Conservation (phyloP, 495 filamentous ascomycete species). For the Tuber umbilicatum region DNA sequence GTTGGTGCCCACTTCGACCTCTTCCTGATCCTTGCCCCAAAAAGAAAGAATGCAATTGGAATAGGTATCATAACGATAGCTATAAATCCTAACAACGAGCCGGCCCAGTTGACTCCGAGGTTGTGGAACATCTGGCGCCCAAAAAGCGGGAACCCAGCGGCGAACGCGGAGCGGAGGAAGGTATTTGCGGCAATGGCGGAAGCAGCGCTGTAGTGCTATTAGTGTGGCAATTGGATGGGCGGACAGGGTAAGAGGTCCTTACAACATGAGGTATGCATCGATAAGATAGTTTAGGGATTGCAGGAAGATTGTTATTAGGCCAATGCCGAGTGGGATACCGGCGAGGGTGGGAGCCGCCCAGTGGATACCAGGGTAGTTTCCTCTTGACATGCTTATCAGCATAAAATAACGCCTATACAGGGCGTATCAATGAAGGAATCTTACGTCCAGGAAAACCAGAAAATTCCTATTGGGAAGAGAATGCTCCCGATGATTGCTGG, state of each 20-base stretch:
- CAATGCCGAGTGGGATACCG: conserved; percentile 55
- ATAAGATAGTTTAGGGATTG: conserved; percentile 81
- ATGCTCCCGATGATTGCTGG: conserved; percentile 69
- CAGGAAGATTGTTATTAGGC: conserved; percentile 73
- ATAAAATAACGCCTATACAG: not conserved
- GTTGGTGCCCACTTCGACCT: conserved; percentile 65
- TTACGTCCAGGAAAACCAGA: conserved; percentile 62
- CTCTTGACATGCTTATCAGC: conserved; percentile 9
- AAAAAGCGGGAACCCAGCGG: conserved; percentile 77
- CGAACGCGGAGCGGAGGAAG: conserved; percentile 70
- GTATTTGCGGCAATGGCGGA: conserved; percentile 87
- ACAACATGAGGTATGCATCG: conserved; percentile 83
- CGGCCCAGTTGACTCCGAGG: conserved; percentile 70
- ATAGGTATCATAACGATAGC: conserved; percentile 65
- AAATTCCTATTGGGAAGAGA: conserved; percentile 60
- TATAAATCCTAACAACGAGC: conserved; percentile 69
- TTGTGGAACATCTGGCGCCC: conserved; percentile 67
- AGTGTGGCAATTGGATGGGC: conserved; percentile 4
- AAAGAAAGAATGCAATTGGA: conserved; percentile 60
- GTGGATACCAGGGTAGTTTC: conserved; percentile 50
- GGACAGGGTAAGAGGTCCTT: conserved; percentile 40
- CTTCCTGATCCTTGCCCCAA: conserved; percentile 58
- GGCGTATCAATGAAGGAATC: conserved; percentile 35
- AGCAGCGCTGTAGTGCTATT: conserved; percentile 52
- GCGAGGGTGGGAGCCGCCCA: conserved; percentile 78